phyloP scores from a whole-genome alignment of 2,329 filamentous ascomycete species.

The Chaetothyriales sp. region DNA sequence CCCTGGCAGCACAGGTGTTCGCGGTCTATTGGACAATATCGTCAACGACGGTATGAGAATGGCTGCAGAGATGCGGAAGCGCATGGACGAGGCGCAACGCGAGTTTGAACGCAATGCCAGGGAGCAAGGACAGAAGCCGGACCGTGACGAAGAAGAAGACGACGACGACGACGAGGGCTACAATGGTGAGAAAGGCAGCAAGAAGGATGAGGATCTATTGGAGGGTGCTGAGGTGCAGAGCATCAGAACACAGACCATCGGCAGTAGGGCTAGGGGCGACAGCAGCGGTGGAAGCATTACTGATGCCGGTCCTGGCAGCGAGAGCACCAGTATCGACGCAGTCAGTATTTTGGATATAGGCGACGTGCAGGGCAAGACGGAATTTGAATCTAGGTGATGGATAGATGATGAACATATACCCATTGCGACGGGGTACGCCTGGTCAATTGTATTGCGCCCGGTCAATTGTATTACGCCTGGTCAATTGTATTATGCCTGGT shows the following conservation, averaged over 20 bases:
- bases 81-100: slow-evolving; percentile 90
- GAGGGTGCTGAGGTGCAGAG: slow-evolving; percentile 59
- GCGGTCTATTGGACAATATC: slow-evolving; percentile 92
- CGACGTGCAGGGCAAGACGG: neutral
- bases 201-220: slow-evolving; percentile 51
- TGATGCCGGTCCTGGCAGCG: neutral
- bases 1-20: slow-evolving; percentile 60
- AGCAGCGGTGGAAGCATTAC: neutral
- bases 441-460: neutral
- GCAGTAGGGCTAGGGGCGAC: neutral
- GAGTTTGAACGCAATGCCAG: slow-evolving; percentile 75
- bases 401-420: neutral
- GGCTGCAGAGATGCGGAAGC: slow-evolving; percentile 74
- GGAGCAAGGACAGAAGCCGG: slow-evolving; percentile 39
- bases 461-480: no score
- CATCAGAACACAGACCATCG: slow-evolving; percentile 21
- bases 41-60: slow-evolving; percentile 96
- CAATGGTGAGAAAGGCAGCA: slow-evolving; percentile 30
- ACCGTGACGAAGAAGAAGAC: slow-evolving; percentile 39
- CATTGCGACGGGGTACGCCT: neutral
- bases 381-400: neutral
- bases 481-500: no score
- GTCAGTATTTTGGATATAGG: neutral
- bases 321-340: neutral
- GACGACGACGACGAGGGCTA: slow-evolving; percentile 31